Conservation (phyloP, 2,329 filamentous ascomycete genomes). For the Colletotrichum salicis region DNA sequence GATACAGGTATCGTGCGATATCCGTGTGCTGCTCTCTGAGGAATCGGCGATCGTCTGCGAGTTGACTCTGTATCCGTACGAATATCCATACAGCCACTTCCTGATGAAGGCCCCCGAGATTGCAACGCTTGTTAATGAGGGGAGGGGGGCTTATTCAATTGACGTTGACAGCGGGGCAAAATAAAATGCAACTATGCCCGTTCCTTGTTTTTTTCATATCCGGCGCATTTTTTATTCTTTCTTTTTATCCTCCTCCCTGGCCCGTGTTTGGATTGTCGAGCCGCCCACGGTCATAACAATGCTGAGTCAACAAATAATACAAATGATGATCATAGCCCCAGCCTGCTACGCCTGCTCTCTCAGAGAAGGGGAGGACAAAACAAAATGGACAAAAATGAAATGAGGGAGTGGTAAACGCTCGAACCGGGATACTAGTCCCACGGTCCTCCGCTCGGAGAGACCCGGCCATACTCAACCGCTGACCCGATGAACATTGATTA, state of each 20-base stretch:
- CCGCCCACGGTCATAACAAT: neutral
- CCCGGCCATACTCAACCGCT: neutral
- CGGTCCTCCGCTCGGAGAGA: neutral
- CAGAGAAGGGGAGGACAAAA: neutral
- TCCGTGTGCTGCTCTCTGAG: neutral
- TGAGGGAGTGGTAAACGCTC: neutral
- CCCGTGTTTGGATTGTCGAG: neutral
- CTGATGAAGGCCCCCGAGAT: neutral
- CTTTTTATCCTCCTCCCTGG: neutral
- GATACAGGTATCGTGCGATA: neutral
- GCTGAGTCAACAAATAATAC: neutral
- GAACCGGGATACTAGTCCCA: neutral
- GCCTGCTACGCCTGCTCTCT: neutral
- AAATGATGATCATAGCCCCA: neutral
- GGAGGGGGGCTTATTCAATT: neutral
- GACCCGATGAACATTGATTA: neutral
- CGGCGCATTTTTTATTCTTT: neutral
- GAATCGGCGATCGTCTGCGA: neutral
- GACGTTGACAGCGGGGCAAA: slow-evolving; percentile 20
- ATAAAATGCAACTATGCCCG: neutral
- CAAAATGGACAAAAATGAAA: neutral
- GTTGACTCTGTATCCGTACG: neutral
- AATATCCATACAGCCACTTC: neutral
- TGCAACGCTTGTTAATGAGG: neutral
- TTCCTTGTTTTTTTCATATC: slow-evolving; percentile 14